Evolutionary conservation across 192 early-diverging fungal species (phyloP).

Genomic region (Cetraspora pellucida): DNA sequence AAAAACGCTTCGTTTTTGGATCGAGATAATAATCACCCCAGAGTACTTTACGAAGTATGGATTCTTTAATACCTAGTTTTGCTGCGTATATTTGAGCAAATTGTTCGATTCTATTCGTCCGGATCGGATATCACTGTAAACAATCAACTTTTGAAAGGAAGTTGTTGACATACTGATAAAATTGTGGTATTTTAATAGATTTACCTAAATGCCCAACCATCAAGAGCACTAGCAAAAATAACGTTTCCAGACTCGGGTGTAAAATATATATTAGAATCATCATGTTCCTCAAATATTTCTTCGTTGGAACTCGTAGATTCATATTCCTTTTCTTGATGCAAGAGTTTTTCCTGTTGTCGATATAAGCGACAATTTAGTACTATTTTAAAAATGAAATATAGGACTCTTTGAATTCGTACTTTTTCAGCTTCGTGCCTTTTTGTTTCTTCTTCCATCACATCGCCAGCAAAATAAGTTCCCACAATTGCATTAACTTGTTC

Average conservation of each 20-base stretch:
- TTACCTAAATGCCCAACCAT: conserved; percentile 97
- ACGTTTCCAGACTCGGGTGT: conserved; percentile 95
- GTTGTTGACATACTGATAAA: not conserved
- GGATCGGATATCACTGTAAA: conserved; percentile 27
- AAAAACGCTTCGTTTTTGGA: conserved; percentile 89
- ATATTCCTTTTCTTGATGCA: not conserved
- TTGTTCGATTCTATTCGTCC: conserved; percentile 70
- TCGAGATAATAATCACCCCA: conserved; percentile 99
- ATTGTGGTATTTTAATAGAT: not conserved
- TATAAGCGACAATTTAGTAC: not conserved
- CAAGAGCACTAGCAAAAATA: conserved; percentile 91
- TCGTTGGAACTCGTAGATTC: conserved; percentile 29
- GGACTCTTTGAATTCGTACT: not conserved
- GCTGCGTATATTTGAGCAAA: conserved; percentile 91
- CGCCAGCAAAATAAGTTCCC: conserved; percentile 92
- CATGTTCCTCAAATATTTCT: conserved; percentile 74
- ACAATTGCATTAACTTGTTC: conserved; percentile 97
- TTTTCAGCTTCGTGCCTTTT: conserved; percentile 54
- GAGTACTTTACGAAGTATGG: conserved; percentile 73
- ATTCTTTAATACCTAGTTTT: conserved; percentile 85
- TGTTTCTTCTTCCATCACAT: conserved; percentile 79
- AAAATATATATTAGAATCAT: conserved; percentile 96
- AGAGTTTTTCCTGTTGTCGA: conserved; percentile 9
- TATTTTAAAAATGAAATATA: not conserved
- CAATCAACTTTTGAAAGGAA: conserved; percentile 5